These are phyloP conservation scores for Starmerella asiatica DNA, from an alignment of 805 yeast genomes.

Conservation along the genomic window DNA sequence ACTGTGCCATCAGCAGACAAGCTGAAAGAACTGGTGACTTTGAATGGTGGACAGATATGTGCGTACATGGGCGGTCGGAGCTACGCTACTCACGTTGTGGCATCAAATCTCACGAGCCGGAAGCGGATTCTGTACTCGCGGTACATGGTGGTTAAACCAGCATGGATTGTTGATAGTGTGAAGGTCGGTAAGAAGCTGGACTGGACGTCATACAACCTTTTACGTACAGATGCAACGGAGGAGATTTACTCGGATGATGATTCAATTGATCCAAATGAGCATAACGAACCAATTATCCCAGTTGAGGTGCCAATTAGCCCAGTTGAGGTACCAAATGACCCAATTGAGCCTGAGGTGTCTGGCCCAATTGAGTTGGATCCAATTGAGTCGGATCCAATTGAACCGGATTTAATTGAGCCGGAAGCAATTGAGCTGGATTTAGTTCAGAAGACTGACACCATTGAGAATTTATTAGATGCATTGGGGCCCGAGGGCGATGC, in stretches of 20 bases:
- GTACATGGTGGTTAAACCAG: constrained; percentile 65
- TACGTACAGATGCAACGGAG: neutral
- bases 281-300: too few species aligned
- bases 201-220: constrained; percentile 54
- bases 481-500: constrained; percentile 9
- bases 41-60: constrained; percentile 68
- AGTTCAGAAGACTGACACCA: neutral
- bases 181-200: constrained; percentile 36
- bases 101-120: constrained; percentile 63
- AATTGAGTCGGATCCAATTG: neutral
- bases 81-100: constrained; percentile 71
- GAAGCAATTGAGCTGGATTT: neutral
- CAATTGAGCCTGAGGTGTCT: neutral
- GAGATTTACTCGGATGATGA: neutral
- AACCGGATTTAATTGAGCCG: neutral
- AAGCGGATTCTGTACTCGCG: constrained; percentile 52
- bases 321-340: too few species aligned
- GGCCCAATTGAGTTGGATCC: neutral
- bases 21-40: constrained; percentile 54
- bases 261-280: neutral
- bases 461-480: constrained; percentile 1
- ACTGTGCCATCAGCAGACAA: constrained; percentile 68
- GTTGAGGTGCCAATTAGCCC: too few species aligned
- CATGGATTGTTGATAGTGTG: constrained; percentile 65
- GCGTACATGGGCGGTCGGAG: constrained; percentile 59